Base-by-base conservation (phyloP, 1,284 basidiomycete genomes). In the Cutaneotrichosporon sp. region DNA sequence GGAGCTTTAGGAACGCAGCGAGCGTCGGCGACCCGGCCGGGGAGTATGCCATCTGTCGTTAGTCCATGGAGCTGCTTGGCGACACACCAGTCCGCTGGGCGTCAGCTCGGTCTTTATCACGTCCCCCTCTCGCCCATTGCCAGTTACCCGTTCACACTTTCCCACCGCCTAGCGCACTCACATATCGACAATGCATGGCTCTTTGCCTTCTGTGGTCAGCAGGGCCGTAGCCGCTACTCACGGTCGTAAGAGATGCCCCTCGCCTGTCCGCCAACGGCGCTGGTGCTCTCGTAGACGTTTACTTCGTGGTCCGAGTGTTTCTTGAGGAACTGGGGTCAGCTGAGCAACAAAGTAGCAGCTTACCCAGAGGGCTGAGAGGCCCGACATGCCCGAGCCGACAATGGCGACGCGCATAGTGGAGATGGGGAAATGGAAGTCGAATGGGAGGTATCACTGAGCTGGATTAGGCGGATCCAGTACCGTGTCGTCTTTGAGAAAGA, bases 1-100 rank as follows among this genome's bases (percentile, higher is more conserved):
- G 77, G 26, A 77, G 67, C n/a, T 77, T 69, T 42, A 89, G 77
- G 68, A 89, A 88, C 29, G 81, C 80, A 35, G 87, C 77, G 63
- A 90, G 88, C 71, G 90, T 90, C 11, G 88, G 89, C 62, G 89
- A 89, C 1, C 86, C 88, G 35, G 78, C 78, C 0, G 85, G 83
- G 66, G 90, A 89, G 72, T 86, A 83, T 14, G 88, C 87, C 61
- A 87, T 84, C 84, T 86, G 60, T n/a, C 17, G 37, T 45, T 5
- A 45, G 32, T 38, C n/a, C 3, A 22, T 34, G n/a, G n/a, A n/a
- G n/a, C n/a, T n/a, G n/a, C n/a, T n/a, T n/a, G n/a, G n/a, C n/a
- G n/a, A 53, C 65, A 57, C 47, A 79, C 83, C 55, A 73, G 67
- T 17, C 66, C 68, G 3, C 70, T 71, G 49, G 22, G 2, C 22